Conservation (phyloP, 352 stramenopile genomes). For the Phytophthora sp. region DNA sequence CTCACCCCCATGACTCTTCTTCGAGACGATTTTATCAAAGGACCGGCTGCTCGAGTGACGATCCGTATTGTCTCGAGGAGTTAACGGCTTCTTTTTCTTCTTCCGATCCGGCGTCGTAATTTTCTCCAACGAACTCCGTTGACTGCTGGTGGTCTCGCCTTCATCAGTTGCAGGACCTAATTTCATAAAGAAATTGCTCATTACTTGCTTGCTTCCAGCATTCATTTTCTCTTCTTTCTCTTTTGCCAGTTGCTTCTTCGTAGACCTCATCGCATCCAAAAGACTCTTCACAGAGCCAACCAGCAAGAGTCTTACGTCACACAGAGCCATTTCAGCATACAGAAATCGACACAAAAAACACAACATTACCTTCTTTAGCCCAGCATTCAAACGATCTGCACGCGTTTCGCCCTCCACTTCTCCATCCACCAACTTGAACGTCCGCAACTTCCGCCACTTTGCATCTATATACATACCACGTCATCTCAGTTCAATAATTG, state of each 20-base stretch:
- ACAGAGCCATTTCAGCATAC: too few relatives aligned
- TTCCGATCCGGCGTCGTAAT: conserved; percentile 9
- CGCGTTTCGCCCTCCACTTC: conserved; percentile 64
- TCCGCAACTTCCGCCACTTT: conserved; percentile 81
- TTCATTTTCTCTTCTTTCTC: conserved; percentile 35
- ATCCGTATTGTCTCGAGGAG: conserved; percentile 21
- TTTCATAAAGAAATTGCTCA: conserved; percentile 37
- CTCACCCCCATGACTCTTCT: conserved; percentile 7
- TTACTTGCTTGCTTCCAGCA: conserved; percentile 34
- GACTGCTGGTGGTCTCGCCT: conserved; percentile 20
- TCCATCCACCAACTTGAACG: conserved; percentile 67
- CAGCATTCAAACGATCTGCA: conserved; percentile 63
- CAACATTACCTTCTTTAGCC: conserved; percentile 46
- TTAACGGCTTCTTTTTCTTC: conserved; percentile 25
- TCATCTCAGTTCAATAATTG: conserved; percentile 12
- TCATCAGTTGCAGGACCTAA: conserved; percentile 8
- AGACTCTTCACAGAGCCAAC: conserved; percentile 25
- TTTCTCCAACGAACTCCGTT: conserved; percentile 20
- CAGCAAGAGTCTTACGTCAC: too few relatives aligned
- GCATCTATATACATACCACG: conserved; percentile 39
- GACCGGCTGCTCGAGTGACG: neutral
- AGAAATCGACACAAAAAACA: neutral
- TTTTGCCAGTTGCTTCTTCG: conserved; percentile 34
- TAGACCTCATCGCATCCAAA: conserved; percentile 35
- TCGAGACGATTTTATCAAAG: conserved; percentile 10